phyloP scores from a whole-genome alignment of 139 green algal genomes.

The Chlorella vulgaris region DNA sequence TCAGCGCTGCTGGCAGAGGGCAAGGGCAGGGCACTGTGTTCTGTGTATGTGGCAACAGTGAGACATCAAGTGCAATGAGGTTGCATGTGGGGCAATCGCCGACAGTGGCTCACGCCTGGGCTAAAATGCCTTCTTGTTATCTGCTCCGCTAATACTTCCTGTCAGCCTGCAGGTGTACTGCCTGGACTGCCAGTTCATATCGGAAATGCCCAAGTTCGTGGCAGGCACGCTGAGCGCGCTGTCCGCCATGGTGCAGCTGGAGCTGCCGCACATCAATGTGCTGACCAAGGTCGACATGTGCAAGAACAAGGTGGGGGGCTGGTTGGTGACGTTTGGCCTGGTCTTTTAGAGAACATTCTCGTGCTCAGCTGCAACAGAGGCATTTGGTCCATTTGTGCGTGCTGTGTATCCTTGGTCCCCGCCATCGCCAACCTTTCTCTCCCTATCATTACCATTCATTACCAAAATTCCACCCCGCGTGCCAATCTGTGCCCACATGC shows the following conservation, averaged over 20 bases:
- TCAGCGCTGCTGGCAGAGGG: background rate
- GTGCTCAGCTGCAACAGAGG: too few relatives aligned
- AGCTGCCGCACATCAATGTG: conserved; percentile 97
- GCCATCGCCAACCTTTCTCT: too few relatives aligned
- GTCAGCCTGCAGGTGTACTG: conserved; percentile 82
- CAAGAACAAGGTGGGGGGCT: conserved; percentile 58
- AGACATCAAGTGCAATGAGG: too few relatives aligned
- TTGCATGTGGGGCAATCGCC: too few relatives aligned
- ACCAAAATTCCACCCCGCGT: background rate
- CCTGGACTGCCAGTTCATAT: conserved; percentile 91
- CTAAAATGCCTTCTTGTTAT: background rate
- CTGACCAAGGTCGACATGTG: conserved; percentile 98
- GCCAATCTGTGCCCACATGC: background rate
- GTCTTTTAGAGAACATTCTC: background rate
- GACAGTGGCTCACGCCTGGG: background rate
- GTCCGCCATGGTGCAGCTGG: conserved; percentile 95
- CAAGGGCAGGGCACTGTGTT: background rate
- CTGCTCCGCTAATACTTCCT: background rate
- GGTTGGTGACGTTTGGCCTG: background rate
- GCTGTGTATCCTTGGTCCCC: too few relatives aligned
- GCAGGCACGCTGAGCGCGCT: conserved; percentile 76
- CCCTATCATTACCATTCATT: too few relatives aligned
- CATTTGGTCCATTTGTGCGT: too few relatives aligned
- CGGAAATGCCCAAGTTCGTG: conserved; percentile 87
- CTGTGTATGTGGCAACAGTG: too few relatives aligned